Evolutionary conservation across 371 early-diverging fungal species (phyloP).

Genomic region (Fennellomyces sp.): DNA sequence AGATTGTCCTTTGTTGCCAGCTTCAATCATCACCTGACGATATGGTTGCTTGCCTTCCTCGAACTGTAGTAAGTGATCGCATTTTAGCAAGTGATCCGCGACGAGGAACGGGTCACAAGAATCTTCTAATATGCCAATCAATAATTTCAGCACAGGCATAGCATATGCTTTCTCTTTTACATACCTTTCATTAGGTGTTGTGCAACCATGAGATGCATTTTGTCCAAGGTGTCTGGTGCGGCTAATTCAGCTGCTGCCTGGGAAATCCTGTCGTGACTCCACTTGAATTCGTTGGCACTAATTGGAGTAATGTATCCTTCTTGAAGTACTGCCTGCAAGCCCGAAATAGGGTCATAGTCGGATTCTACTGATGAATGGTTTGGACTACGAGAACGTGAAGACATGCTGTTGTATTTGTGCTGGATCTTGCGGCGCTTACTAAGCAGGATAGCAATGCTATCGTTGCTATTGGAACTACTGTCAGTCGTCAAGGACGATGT

Average conservation of each 20-base stretch:
- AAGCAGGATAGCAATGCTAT: too few relatives aligned
- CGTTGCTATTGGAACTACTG: neutral
- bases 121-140: neutral
- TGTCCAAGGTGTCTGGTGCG: slow-evolving; percentile 26
- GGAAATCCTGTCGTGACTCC: slow-evolving; percentile 50
- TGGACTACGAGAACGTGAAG: neutral
- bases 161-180: neutral
- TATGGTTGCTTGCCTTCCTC: slow-evolving; percentile 22
- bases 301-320: slow-evolving; percentile 48
- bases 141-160: neutral
- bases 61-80: slow-evolving; percentile 14
- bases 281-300: slow-evolving; percentile 43
- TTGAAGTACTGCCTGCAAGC: slow-evolving; percentile 46
- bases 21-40: slow-evolving; percentile 30
- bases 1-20: slow-evolving; percentile 33
- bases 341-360: slow-evolving; percentile 35
- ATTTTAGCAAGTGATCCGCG: slow-evolving; percentile 44
- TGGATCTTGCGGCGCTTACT: too few relatives aligned
- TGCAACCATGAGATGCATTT: slow-evolving; percentile 44
- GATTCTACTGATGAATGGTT: neutral
- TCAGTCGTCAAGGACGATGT: too few relatives aligned
- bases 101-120: slow-evolving; percentile 28
- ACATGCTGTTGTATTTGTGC: neutral
- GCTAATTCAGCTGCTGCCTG: slow-evolving; percentile 50
- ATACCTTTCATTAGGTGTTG: slow-evolving; percentile 28